Conservation (phyloP, 495 filamentous ascomycete species). For the Tuber calosporum region DNA sequence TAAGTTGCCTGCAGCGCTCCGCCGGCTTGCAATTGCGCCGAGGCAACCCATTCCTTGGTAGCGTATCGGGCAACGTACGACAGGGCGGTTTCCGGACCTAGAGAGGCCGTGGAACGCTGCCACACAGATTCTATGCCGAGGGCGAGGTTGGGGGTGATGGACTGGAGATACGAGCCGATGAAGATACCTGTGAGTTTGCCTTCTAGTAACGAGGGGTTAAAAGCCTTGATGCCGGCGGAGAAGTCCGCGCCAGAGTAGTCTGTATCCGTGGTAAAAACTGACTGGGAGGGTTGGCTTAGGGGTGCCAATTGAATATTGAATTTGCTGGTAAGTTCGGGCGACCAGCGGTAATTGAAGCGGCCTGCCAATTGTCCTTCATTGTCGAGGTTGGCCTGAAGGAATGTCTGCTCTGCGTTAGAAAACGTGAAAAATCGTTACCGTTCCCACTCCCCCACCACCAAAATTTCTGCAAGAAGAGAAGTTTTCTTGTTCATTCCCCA, state of each 20-base stretch:
- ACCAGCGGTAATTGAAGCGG: conserved; percentile 87
- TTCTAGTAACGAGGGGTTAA: conserved; percentile 89
- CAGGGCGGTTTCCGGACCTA: conserved; percentile 73
- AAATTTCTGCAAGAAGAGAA: not conserved
- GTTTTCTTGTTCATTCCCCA: not conserved
- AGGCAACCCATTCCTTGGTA: conserved; percentile 82
- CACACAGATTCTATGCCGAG: conserved; percentile 88
- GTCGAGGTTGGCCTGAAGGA: conserved; percentile 91
- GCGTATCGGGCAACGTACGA: conserved; percentile 89
- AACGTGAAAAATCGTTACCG: not conserved
- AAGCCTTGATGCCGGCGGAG: conserved; percentile 75
- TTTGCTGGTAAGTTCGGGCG: conserved; percentile 67
- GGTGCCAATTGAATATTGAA: conserved; percentile 68
- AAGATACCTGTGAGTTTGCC: conserved; percentile 89
- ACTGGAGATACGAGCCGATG: conserved; percentile 90
- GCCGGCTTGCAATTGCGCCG: conserved; percentile 72
- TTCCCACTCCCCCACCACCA: not conserved
- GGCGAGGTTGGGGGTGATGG: conserved; percentile 76
- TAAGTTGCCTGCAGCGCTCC: conserved; percentile 85
- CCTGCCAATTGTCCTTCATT: conserved; percentile 76
- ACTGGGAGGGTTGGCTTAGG: conserved; percentile 56
- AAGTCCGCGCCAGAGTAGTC: conserved; percentile 93
- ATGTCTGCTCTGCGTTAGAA: conserved; percentile 54
- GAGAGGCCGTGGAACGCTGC: conserved; percentile 70
- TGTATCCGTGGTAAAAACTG: conserved; percentile 82